These are phyloP conservation scores for Rosa persica DNA, from an alignment of 306 rosid genomes.

Conservation along the genomic window DNA sequence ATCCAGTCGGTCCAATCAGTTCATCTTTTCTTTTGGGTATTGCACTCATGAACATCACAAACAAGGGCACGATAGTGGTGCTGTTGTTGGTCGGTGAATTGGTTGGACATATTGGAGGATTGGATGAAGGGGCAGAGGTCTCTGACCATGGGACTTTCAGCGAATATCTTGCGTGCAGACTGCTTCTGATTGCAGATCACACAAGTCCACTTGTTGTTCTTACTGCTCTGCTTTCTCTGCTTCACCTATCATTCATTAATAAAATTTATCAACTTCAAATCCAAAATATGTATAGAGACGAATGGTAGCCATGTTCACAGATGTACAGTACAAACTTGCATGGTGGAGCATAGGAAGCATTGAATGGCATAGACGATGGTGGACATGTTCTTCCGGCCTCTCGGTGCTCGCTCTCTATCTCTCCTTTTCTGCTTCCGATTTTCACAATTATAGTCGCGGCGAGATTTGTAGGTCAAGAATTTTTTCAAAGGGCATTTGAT, in stretches of 20 bases:
- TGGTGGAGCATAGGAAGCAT: slow-evolving; percentile 82
- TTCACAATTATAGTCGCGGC: background rate
- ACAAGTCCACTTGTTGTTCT: slow-evolving; percentile 71
- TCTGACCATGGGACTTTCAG: slow-evolving; percentile 64
- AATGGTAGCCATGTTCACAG: background rate
- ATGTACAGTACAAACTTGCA: slow-evolving; percentile 54
- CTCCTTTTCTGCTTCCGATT: background rate
- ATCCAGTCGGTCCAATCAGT: slow-evolving; percentile 71
- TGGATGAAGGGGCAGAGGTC: slow-evolving; percentile 76
- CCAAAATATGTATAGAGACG: background rate
- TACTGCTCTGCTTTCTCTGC: slow-evolving; percentile 60
- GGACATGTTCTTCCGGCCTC: slow-evolving; percentile 31
- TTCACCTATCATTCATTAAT: slow-evolving; percentile 53
- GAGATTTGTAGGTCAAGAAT: background rate
- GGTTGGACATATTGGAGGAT: slow-evolving; percentile 74
- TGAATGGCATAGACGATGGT: slow-evolving; percentile 71
- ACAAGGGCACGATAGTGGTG: background rate
- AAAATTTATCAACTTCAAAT: background rate
- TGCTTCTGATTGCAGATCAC: slow-evolving; percentile 80
- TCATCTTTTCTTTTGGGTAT: slow-evolving; percentile 21
- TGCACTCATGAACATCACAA: background rate
- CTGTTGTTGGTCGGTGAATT: slow-evolving; percentile 12
- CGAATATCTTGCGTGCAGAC: slow-evolving; percentile 68
- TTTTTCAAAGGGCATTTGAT: background rate
- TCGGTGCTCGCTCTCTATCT: background rate